Conservation (phyloP, 805 yeast species). For the Jamesozyma rosinii region DNA sequence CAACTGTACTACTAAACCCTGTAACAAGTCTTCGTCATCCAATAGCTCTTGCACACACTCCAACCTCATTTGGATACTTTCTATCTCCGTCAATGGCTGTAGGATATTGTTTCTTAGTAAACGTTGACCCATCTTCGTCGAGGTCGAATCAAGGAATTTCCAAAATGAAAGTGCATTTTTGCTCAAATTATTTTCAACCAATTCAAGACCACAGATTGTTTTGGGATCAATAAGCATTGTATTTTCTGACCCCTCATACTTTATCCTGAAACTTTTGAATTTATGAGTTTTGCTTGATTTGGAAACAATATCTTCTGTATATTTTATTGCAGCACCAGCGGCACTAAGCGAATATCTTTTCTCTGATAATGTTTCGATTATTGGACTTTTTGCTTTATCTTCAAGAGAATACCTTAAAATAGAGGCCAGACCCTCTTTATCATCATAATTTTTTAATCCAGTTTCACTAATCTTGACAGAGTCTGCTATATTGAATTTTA, state of each 20-base stretch:
- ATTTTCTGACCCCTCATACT: constrained; percentile 33
- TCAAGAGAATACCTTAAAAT: constrained; percentile 17
- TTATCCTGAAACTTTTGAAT: constrained; percentile 31
- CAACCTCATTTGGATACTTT: constrained; percentile 31
- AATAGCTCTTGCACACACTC: constrained; percentile 33
- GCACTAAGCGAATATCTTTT: constrained; percentile 30
- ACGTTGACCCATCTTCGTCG: constrained; percentile 41
- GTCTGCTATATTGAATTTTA: constrained; percentile 28
- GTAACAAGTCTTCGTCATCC: constrained; percentile 8
- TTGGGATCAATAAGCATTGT: constrained; percentile 37
- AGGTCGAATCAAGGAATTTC: constrained; percentile 33
- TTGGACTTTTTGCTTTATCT: constrained; percentile 1
- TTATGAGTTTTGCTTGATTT: constrained; percentile 8
- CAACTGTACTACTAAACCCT: constrained; percentile 17
- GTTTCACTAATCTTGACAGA: constrained; percentile 21
- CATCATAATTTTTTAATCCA: constrained; percentile 21
- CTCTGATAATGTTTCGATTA: constrained; percentile 20
- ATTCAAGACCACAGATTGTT: constrained; percentile 34
- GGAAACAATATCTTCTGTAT: constrained; percentile 12
- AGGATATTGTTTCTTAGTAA: constrained; percentile 34
- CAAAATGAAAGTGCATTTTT: constrained; percentile 29
- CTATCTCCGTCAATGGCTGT: constrained; percentile 39
- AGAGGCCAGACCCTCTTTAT: constrained; percentile 18
- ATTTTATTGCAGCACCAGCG: constrained; percentile 27
- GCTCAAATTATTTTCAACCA: constrained; percentile 30